Base-by-base conservation (phyloP, 495 filamentous ascomycete species). In the Talaromyces nanjingensis region DNA sequence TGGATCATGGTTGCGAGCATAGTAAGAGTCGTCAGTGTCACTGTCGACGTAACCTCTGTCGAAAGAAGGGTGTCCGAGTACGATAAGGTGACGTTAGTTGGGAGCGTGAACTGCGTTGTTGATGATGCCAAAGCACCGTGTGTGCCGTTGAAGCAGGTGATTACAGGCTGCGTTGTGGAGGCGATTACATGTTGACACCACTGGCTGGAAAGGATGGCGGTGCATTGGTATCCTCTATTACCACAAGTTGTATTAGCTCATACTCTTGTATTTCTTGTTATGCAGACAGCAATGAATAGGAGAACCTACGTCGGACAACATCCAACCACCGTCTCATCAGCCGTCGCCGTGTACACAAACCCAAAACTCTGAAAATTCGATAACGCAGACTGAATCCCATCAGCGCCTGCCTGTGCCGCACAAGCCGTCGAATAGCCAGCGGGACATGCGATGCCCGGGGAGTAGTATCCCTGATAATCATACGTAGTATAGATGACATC, bases 171-270 rank as follows among this genome's bases (percentile, higher is more conserved):
- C 14, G 29, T 59, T 5, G 56, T 59, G 31, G 56, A 18, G 29
- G 56, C 12, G 4, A 59, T 37, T 6, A 59, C 56, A 18, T 59
- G 27, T 2, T 59, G 56, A 37, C 56, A 59, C 56, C 56, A 59
- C 4, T 59, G 56, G 16, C 27, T 37, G 14, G 27, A 59, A 4
- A 20, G 14, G 5, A 7, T 18, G 7, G 4, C 3, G n/a, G 37
- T 42, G 56, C 56, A 59, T 37, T 59, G 27, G 16, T 59, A 59
- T 59, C 56, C 56, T 59, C 56, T 59, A 20, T 59, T 25, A 27
- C 1, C 0, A 18, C 0, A 14, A 25, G n/a, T n/a, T n/a, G n/a
- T 16, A 37, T 20, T 22, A 24, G 56, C 20, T 25, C 18, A 34
- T 56, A 3, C 16, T 0, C 53, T 25, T 4, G 6, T 56, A 0